Percentiles rank a stretch among this genome's conserved stretches.
Evolutionary conservation across 1,139 yeast genomes (phyloP).

Genomic region (Taiozyma onychis): DNA sequence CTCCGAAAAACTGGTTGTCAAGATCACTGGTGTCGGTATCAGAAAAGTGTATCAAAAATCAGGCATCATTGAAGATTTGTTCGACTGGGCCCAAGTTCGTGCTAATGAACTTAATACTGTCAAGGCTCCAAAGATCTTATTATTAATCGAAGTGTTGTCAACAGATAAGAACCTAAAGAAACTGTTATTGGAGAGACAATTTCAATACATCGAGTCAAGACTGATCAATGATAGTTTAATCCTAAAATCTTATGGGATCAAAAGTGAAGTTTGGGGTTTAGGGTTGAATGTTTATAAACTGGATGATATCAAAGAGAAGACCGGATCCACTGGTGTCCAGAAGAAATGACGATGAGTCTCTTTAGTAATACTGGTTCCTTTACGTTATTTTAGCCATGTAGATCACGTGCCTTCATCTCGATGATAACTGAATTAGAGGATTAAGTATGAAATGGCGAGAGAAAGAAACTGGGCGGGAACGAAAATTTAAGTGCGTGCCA

Average conservation of each 20-base stretch:
- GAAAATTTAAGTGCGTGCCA: not conserved
- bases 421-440: not conserved
- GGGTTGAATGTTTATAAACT: conserved; percentile 25
- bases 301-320: conserved; percentile 6
- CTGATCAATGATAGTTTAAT: conserved; percentile 26
- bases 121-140: conserved; percentile 23
- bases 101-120: conserved; percentile 34
- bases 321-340: conserved; percentile 6
- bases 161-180: conserved; percentile 40
- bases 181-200: conserved; percentile 32
- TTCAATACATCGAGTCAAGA: conserved; percentile 26
- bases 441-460: not conserved
- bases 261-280: conserved; percentile 47
- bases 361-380: not conserved
- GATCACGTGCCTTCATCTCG: not conserved
- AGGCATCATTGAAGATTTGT: conserved; percentile 55
- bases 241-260: conserved; percentile 36
- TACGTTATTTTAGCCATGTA: not conserved
- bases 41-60: conserved; percentile 60
- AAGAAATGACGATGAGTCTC: not conserved
- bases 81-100: conserved; percentile 54
- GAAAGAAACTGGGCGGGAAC: not conserved
- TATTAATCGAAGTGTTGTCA: conserved; percentile 45
- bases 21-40: conserved; percentile 53
- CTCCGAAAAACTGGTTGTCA: conserved; percentile 38